phyloP scores from a whole-genome alignment of 352 stramenopile genomes.

The Globisporangium echinulatum region DNA sequence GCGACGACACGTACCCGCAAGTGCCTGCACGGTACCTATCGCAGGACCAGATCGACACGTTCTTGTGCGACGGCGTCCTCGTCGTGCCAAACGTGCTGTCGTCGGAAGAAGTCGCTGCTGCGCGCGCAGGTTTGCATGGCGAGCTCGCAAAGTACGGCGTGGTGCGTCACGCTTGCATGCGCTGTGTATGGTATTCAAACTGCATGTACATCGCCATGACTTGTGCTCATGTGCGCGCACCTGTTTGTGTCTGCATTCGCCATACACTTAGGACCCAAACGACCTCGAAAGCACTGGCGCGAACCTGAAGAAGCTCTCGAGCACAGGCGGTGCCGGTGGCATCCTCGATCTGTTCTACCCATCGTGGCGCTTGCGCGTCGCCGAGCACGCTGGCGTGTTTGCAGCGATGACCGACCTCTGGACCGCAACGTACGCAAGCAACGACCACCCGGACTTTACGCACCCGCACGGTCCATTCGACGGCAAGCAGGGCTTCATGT shows the following conservation, averaged over 20 bases:
- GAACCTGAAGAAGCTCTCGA: constrained; percentile 78
- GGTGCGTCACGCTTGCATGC: constrained; percentile 21
- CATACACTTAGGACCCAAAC: constrained; percentile 35
- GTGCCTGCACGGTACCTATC: constrained; percentile 28
- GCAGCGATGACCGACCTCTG: constrained; percentile 81
- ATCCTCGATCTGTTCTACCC: constrained; percentile 89
- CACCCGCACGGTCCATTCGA: constrained; percentile 74
- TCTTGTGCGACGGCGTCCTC: constrained; percentile 58
- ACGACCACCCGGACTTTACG: constrained; percentile 40
- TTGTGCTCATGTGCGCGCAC: background rate
- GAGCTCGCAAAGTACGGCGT: constrained; percentile 69
- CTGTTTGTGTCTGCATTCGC: background rate
- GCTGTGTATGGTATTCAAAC: background rate
- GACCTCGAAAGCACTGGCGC: constrained; percentile 57
- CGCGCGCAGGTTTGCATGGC: constrained; percentile 45
- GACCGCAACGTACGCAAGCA: constrained; percentile 63
- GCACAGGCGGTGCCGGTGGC: constrained; percentile 79
- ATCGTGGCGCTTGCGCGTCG: constrained; percentile 77
- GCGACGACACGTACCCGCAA: constrained; percentile 15
- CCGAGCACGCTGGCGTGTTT: constrained; percentile 65
- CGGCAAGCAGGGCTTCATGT: constrained; percentile 73
- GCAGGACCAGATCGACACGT: constrained; percentile 53
- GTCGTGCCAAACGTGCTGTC: constrained; percentile 72
- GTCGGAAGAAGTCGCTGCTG: constrained; percentile 42
- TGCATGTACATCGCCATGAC: background rate